Evolutionary conservation across 164 flowering plant genomes (phyloP).

Genomic region (Malania oleifera): DNA sequence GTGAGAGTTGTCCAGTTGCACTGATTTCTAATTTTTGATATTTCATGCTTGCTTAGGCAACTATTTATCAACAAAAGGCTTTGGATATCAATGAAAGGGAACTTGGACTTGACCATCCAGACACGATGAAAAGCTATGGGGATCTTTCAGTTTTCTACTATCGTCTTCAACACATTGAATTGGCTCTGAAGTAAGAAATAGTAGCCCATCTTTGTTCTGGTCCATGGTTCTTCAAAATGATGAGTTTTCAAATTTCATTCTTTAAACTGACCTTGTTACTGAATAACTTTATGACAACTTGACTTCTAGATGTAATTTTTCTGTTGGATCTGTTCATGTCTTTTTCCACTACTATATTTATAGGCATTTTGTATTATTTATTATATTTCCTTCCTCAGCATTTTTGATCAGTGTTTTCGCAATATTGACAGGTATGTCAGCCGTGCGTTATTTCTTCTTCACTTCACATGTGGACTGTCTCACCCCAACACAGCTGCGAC

Average conservation of each 20-base stretch:
- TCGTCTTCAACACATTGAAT: conserved; percentile 82
- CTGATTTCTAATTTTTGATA: background rate
- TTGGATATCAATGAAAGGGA: conserved; percentile 93
- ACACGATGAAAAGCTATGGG: conserved; percentile 94
- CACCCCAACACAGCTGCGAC: conserved; percentile 96
- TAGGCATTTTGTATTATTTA: background rate
- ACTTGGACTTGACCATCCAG: conserved; percentile 94
- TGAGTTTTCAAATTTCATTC: background rate
- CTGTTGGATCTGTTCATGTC: too few relatives aligned
- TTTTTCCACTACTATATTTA: background rate
- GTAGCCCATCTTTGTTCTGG: background rate
- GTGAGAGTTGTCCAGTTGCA: background rate
- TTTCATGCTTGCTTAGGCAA: conserved; percentile 47
- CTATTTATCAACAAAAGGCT: conserved; percentile 89
- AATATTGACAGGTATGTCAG: conserved; percentile 65
- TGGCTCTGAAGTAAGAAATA: conserved; percentile 75
- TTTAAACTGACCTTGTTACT: too few relatives aligned
- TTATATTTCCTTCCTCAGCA: background rate
- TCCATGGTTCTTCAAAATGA: background rate
- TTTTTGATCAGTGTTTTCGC: background rate
- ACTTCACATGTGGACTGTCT: conserved; percentile 82
- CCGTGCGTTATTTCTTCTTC: conserved; percentile 81
- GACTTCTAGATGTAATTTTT: too few relatives aligned
- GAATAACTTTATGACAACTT: too few relatives aligned
- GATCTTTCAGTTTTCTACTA: conserved; percentile 96